phyloP scores from a whole-genome alignment of 768 basidiomycete genomes.

The Sporobolomyces roseus region DNA sequence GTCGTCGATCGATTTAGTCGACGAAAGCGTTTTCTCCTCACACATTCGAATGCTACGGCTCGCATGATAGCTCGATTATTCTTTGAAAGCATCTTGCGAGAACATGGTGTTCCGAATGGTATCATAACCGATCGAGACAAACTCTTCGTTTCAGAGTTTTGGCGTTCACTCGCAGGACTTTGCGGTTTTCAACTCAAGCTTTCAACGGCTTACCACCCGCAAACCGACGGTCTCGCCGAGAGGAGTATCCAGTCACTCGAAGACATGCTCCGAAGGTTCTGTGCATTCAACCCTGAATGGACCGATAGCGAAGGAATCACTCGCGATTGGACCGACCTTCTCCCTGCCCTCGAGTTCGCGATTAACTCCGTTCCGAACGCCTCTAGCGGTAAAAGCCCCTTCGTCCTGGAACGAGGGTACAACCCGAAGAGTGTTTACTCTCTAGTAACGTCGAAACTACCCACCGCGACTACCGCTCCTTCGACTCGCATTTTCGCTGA shows the following conservation, averaged over 20 bases:
- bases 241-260: neutral
- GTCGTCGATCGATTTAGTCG: neutral
- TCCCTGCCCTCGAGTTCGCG: neutral
- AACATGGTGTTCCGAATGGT: neutral
- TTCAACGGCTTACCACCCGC: neutral
- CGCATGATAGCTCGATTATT: too few species aligned
- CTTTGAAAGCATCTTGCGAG: neutral
- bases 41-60: too few species aligned
- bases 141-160: neutral
- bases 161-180: neutral
- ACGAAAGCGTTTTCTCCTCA: neutral
- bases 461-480: neutral
- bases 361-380: neutral
- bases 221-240: neutral
- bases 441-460: neutral
- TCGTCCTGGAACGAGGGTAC: neutral
- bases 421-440: neutral
- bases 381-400: neutral
- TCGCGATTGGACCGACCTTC: neutral
- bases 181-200: neutral
- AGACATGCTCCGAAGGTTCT: neutral
- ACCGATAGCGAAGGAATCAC: neutral
- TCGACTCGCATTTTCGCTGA: neutral
- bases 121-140: neutral
- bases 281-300: neutral